Conservation (phyloP, 2,329 filamentous ascomycete genomes). For the Xylaria sp. region DNA sequence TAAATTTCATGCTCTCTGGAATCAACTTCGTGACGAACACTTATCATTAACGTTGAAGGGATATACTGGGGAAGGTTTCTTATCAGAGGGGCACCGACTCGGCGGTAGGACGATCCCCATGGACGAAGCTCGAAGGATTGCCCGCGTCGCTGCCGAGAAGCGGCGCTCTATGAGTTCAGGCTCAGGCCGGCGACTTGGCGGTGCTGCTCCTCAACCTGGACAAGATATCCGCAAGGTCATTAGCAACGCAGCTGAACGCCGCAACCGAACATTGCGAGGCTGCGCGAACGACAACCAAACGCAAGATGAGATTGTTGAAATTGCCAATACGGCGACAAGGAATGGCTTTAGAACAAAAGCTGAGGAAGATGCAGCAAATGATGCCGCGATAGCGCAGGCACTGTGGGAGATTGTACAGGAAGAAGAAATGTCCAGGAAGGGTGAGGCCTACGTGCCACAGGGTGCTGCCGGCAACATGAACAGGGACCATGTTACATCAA, state of each 20-base stretch:
- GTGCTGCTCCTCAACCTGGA: conserved; percentile 63
- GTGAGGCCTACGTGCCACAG: conserved; percentile 62
- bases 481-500: background rate
- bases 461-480: conserved; percentile 52
- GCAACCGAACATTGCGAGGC: conserved; percentile 73
- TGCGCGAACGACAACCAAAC: conserved; percentile 79
- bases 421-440: conserved; percentile 70
- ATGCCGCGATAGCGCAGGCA: conserved; percentile 85
- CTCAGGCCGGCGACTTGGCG: conserved; percentile 79
- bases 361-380: conserved; percentile 89
- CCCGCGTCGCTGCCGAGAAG: conserved; percentile 79
- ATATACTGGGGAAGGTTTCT: conserved; percentile 90
- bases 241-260: conserved; percentile 75
- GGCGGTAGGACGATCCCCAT: conserved; percentile 75
- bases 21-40: conserved; percentile 88
- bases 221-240: conserved; percentile 79
- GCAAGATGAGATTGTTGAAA: conserved; percentile 72
- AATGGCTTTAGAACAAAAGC: conserved; percentile 85
- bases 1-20: conserved; percentile 87
- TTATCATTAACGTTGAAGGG: conserved; percentile 80
- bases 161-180: conserved; percentile 67
- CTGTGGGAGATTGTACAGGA: conserved; percentile 88
- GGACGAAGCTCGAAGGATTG: conserved; percentile 79
- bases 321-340: conserved; percentile 70
- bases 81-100: conserved; percentile 78